phyloP scores from a whole-genome alignment of 371 early-diverging fungal genomes.

The Zopfochytrium polystomum region DNA sequence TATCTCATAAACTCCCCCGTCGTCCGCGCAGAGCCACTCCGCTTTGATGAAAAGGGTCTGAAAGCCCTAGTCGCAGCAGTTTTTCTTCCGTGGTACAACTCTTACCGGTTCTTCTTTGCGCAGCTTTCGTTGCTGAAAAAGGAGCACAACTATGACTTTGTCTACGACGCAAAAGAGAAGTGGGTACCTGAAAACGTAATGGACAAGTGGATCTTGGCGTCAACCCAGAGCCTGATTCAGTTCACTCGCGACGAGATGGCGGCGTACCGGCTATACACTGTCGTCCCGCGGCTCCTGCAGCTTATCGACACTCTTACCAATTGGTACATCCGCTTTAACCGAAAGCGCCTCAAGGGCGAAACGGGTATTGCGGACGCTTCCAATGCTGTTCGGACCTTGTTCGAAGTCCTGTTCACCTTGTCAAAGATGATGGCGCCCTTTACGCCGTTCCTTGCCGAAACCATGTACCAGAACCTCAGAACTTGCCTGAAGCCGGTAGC shows the following conservation, averaged over 20 bases:
- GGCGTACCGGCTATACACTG: slow-evolving; percentile 94
- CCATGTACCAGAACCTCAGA: slow-evolving; percentile 92
- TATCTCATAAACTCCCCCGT: slow-evolving; percentile 99
- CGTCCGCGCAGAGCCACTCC: slow-evolving; percentile 96
- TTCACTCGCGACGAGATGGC: slow-evolving; percentile 91
- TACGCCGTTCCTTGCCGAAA: slow-evolving; percentile 92
- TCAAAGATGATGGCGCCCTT: slow-evolving; percentile 77
- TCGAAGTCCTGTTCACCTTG: slow-evolving; percentile 90
- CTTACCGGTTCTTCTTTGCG: slow-evolving; percentile 94
- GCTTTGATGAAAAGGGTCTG: slow-evolving; percentile 98
- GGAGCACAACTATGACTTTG: slow-evolving; percentile 76
- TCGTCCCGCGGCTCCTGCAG: slow-evolving; percentile 84
- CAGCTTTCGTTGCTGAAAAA: slow-evolving; percentile 87
- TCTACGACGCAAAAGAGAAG: slow-evolving; percentile 66
- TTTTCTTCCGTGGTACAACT: slow-evolving; percentile 99
- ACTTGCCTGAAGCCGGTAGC: slow-evolving; percentile 52
- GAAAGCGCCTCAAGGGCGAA: slow-evolving; percentile 96
- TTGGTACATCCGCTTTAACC: slow-evolving; percentile 99
- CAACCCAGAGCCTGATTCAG: slow-evolving; percentile 87
- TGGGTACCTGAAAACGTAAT: slow-evolving; percentile 81
- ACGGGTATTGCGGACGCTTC: slow-evolving; percentile 81
- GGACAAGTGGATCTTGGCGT: slow-evolving; percentile 98
- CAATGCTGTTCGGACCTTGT: slow-evolving; percentile 86
- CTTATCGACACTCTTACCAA: slow-evolving; percentile 97
- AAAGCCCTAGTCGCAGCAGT: slow-evolving; percentile 94